Percentiles rank a stretch among this genome's conserved stretches.
Conservation (phyloP, 306 rosid genomes). For the Vigna hirtella region DNA sequence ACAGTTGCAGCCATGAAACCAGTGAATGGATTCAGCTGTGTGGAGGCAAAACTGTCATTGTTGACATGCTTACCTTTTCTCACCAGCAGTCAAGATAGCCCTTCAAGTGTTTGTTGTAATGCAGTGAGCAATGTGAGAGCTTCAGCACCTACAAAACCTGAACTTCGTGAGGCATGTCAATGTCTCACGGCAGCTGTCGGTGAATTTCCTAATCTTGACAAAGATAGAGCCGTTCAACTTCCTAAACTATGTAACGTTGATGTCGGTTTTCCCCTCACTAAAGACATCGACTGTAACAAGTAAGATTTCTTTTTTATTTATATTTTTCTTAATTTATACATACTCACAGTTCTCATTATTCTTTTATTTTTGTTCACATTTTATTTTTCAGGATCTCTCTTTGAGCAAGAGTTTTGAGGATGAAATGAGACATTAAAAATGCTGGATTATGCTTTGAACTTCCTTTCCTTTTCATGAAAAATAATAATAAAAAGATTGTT, state of each 20-base stretch:
- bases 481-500: too few species aligned
- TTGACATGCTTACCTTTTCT: constrained; percentile 41
- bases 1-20: too few species aligned
- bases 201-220: background rate
- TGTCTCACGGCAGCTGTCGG: constrained; percentile 22
- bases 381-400: background rate
- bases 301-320: background rate
- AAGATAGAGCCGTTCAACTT: constrained; percentile 18
- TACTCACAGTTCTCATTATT: background rate
- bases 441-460: too few species aligned
- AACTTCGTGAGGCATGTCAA: constrained; percentile 38
- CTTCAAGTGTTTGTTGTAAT: constrained; percentile 12
- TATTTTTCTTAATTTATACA: background rate
- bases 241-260: constrained; percentile 37
- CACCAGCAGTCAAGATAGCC: background rate
- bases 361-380: background rate
- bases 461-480: too few species aligned
- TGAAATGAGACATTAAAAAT: too few species aligned
- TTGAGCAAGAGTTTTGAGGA: background rate
- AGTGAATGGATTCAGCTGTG: too few species aligned
- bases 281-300: constrained; percentile 32
- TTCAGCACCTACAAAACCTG: background rate
- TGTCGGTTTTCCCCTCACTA: constrained; percentile 26
- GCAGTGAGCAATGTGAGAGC: constrained; percentile 10
- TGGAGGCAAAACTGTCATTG: background rate